phyloP scores from a whole-genome alignment of 1,139 yeast genomes.

The Scheffersomyces cryptocercus region DNA sequence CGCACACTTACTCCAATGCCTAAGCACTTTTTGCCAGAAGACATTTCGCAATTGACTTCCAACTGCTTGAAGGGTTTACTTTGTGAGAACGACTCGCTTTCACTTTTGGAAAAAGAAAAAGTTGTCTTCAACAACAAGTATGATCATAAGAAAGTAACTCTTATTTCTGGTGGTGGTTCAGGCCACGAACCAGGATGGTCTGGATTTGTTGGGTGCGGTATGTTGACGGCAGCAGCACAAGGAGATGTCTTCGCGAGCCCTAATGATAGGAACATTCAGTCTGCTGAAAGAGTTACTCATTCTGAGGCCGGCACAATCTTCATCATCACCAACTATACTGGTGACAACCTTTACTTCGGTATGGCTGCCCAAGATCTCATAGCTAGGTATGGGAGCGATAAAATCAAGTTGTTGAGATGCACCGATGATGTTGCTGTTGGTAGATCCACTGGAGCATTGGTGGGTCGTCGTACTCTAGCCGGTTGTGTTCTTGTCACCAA shows the following conservation, averaged over 20 bases:
- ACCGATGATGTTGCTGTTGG: conserved; percentile 53
- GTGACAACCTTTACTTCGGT: conserved; percentile 36
- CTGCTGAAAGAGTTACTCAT: conserved; percentile 31
- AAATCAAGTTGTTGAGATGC: conserved; percentile 23
- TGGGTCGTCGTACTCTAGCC: conserved; percentile 53
- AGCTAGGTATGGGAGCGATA: conserved; percentile 20
- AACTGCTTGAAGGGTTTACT: conserved; percentile 26
- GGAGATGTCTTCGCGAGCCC: conserved; percentile 51
- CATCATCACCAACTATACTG: conserved; percentile 31
- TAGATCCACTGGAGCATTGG: conserved; percentile 40
- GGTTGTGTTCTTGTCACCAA: conserved; percentile 47
- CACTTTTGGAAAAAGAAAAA: conserved; percentile 31
- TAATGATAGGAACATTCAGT: conserved; percentile 39
- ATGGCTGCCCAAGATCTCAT: conserved; percentile 35
- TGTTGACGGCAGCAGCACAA: conserved; percentile 47
- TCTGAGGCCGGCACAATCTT: conserved; percentile 24
- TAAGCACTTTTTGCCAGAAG: conserved; percentile 22
- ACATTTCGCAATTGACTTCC: conserved; percentile 17
- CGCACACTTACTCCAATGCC: neutral
- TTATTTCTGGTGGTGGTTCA: conserved; percentile 47
- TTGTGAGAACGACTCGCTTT: conserved; percentile 25
- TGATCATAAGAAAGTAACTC: conserved; percentile 27
- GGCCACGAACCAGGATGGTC: conserved; percentile 52
- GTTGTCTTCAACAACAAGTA: conserved; percentile 34
- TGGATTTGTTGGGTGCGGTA: conserved; percentile 46